A percentile compares a stretch with the other conserved stretches of the same genome.
Conservation (phyloP, 2,329 filamentous ascomycete species). For the Cercospora brassicicola region DNA sequence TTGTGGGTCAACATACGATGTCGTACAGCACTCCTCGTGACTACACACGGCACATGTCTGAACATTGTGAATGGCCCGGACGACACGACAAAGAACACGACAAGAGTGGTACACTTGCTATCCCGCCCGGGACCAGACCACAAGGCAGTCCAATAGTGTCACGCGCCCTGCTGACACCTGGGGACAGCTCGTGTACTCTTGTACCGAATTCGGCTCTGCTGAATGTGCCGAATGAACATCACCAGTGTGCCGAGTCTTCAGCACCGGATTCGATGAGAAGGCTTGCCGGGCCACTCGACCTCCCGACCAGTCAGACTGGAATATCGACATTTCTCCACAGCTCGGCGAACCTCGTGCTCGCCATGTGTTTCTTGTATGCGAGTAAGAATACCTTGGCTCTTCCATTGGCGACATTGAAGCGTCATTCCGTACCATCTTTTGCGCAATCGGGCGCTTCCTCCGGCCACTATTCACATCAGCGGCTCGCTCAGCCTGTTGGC, state of each 20-base stretch:
- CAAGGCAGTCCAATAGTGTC: neutral
- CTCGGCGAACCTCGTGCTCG: conserved; percentile 5
- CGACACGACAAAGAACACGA: neutral
- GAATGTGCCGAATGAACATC: conserved; percentile 4
- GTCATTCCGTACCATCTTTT: neutral
- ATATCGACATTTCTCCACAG: neutral
- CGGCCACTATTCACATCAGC: conserved; percentile 1
- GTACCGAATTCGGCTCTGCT: neutral
- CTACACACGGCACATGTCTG: neutral
- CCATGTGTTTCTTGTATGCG: conserved; percentile 14
- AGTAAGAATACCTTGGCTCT: neutral
- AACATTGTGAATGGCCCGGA: neutral
- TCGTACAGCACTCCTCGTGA: neutral
- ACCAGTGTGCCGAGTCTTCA: neutral
- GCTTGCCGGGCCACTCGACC: neutral
- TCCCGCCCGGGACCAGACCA: conserved; percentile 1
- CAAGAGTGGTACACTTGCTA: conserved; percentile 6
- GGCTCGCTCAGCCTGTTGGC: conserved; percentile 7
- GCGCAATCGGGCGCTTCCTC: conserved; percentile 12
- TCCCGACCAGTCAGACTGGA: conserved; percentile 1
- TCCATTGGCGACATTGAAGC: conserved; percentile 12
- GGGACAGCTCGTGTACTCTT: conserved; percentile 2
- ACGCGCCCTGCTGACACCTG: neutral
- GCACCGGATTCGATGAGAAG: conserved; percentile 2
- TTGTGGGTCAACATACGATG: neutral